Evolutionary conservation across 164 flowering plant species (phyloP).

Genomic region (Vitis cinerea): DNA sequence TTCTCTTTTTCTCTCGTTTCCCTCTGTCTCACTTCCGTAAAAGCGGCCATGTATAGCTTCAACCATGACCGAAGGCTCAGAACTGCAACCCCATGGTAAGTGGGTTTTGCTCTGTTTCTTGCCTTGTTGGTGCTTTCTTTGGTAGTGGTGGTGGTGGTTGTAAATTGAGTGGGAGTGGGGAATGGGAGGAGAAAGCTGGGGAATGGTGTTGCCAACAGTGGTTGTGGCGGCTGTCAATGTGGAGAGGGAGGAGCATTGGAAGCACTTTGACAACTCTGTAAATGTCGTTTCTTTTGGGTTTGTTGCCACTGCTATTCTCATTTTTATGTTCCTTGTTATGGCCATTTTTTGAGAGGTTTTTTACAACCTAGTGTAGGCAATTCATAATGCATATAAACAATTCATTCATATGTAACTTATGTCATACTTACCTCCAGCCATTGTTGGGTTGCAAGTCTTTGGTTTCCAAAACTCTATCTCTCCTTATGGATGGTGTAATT

Average conservation of each 20-base stretch:
- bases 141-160: too few relatives aligned
- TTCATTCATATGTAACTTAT: too few relatives aligned
- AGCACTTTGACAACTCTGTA: slow-evolving; percentile 41
- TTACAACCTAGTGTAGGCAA: background rate
- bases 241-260: slow-evolving; percentile 41
- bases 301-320: slow-evolving; percentile 56
- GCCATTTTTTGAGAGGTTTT: slow-evolving; percentile 52
- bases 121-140: too few relatives aligned
- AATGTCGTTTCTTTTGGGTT: slow-evolving; percentile 57
- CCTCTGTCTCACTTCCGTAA: background rate
- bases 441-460: too few relatives aligned
- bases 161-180: background rate
- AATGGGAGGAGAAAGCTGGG: slow-evolving; percentile 21
- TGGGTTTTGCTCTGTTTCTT: background rate
- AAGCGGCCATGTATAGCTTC: background rate
- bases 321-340: slow-evolving; percentile 54
- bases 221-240: slow-evolving; percentile 17
- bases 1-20: background rate
- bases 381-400: too few relatives aligned
- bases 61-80: background rate
- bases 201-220: slow-evolving; percentile 18
- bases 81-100: background rate
- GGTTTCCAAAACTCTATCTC: too few relatives aligned
- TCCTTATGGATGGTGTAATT: too few relatives aligned
- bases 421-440: too few relatives aligned